Conservation (phyloP, 805 yeast genomes). For the Nakazawaea siamensis region DNA sequence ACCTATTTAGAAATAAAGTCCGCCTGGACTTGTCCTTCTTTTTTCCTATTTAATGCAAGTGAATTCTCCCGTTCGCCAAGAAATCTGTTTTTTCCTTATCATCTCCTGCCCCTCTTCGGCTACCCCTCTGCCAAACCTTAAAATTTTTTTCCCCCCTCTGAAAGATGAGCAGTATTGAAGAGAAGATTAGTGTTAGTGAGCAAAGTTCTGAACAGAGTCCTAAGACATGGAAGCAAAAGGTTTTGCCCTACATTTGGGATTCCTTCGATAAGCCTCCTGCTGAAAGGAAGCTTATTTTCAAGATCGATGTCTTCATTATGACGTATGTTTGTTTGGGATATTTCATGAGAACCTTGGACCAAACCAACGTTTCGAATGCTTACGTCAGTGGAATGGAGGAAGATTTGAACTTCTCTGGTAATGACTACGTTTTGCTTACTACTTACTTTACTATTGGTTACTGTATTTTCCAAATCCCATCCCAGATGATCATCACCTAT, state of each 20-base stretch:
- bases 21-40: too few relatives aligned
- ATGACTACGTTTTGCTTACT: constrained; percentile 19
- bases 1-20: too few relatives aligned
- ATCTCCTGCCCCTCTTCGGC: too few relatives aligned
- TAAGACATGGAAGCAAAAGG: constrained; percentile 1
- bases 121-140: too few relatives aligned
- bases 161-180: too few relatives aligned
- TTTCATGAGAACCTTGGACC: constrained; percentile 50
- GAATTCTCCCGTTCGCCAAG: too few relatives aligned
- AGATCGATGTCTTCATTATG: constrained; percentile 18
- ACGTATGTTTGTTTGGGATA: constrained; percentile 32
- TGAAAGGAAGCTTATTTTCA: constrained; percentile 8
- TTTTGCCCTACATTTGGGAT: constrained; percentile 6
- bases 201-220: too few relatives aligned
- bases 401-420: constrained; percentile 22
- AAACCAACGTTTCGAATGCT: constrained; percentile 47
- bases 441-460: constrained; percentile 17
- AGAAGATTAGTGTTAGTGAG: too few relatives aligned
- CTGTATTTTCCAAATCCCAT: constrained; percentile 11
- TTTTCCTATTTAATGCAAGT: too few relatives aligned
- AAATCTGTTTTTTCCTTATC: too few relatives aligned
- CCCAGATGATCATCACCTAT: constrained; percentile 8
- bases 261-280: constrained; percentile 2
- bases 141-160: too few relatives aligned
- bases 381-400: constrained; percentile 65